Evolutionary conservation across 495 filamentous ascomycete genomes (phyloP).

Genomic region (Baudoinia panamericana): DNA sequence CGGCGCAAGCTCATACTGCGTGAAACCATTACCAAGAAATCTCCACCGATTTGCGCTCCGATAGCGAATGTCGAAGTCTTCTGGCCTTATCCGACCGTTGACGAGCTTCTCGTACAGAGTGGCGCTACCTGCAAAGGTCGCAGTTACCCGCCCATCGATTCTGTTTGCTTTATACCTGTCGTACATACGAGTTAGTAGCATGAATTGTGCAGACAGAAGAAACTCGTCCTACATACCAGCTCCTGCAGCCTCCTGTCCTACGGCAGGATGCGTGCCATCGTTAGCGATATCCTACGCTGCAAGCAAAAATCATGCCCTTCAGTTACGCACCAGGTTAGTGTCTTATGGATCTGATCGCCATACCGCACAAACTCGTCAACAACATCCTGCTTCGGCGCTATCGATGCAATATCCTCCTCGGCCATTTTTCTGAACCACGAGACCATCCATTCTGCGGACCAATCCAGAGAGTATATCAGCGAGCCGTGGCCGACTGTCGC

Average conservation of each 20-base stretch:
- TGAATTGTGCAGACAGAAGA: too few relatives aligned
- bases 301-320: too few relatives aligned
- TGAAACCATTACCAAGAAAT: slow-evolving; percentile 19
- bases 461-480: slow-evolving; percentile 10
- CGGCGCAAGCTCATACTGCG: slow-evolving; percentile 10
- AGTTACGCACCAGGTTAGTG: slow-evolving; percentile 14
- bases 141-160: slow-evolving; percentile 15
- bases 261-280: too few relatives aligned
- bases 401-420: background rate
- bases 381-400: slow-evolving; percentile 6
- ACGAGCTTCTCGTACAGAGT: slow-evolving; percentile 9
- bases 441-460: slow-evolving; percentile 6
- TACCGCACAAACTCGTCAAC: slow-evolving; percentile 15
- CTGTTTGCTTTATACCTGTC: slow-evolving; percentile 12
- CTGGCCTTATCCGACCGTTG: slow-evolving; percentile 8
- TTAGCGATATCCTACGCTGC: too few relatives aligned
- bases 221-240: too few relatives aligned
- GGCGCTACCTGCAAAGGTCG: slow-evolving; percentile 14
- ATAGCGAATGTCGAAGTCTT: slow-evolving; percentile 19
- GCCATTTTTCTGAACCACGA: slow-evolving; percentile 8
- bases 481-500: slow-evolving; percentile 12
- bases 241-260: too few relatives aligned
- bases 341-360: slow-evolving; percentile 16
- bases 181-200: too few relatives aligned
- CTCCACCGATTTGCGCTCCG: slow-evolving; percentile 7